Evolutionary conservation across 352 stramenopile species (phyloP), one percentile per base, ranked within the genome.

Genomic region (Pythium aquatile): DNA sequence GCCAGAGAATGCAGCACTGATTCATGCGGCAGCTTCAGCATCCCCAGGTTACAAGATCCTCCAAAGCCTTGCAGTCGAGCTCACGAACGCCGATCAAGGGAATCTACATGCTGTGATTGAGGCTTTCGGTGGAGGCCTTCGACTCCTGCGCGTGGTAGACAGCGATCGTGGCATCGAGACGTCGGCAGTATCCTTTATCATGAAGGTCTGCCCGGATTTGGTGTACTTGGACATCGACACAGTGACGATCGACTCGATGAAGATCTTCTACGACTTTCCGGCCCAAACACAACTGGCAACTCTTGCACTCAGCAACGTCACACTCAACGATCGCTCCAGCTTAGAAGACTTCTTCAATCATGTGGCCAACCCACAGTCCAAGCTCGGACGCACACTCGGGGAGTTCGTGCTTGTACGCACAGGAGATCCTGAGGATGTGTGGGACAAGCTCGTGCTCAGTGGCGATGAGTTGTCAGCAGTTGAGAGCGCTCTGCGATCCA

Each of bases 151-250:
- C 32, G 13, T 67, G 5, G 51, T 56, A 33, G 61, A 67, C 29
- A 55, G 54, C 9, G 28, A 30, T 1, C 13, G 29, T 5, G 24
- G 24, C n/a, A 67, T 67, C 33, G 42, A 55, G 40, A 58, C 53
- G 6, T 10, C 35, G 6, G 58, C 37, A 0, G 35, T 67, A 13
- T 35, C 24, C 6, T 67, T 24, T 10, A 49, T 67, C 20, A 24
- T 67, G 13, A 4, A 42, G 2, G 35, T 4, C 11, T 67, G 61
- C 35, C 61, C 61, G 4, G 56, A 67, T 8, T 29, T 67, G 13
- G 24, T 26, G 6, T 51, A 14, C 29, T 30, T 67, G 30, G 52
- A 67, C 11, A 30, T 67, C 52, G 61, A 67, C 33, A 61, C 60
- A 46, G 61, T 44, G 13, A 24, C 40, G 5, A 13, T 67, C 7